Base-by-base conservation (phyloP, 305 asterid species). In the Fraxinus paxiana region DNA sequence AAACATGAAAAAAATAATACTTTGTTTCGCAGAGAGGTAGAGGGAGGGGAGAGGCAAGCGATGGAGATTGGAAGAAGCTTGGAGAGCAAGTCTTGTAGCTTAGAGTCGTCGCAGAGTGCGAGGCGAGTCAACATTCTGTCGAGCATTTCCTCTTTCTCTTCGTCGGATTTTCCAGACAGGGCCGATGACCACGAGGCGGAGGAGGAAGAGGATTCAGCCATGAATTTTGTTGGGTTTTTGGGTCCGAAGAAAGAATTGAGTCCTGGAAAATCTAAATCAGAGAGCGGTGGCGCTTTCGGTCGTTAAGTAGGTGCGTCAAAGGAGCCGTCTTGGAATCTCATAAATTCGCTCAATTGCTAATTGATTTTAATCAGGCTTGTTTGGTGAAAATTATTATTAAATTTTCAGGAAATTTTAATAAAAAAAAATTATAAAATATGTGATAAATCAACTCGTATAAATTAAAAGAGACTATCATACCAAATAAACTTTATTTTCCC, bases 81-180 rank as follows among this genome's bases (percentile, higher is more conserved):
- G 87, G 87, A 89, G 83, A 95, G 97, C 92, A 95, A 91, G 92
- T 89, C 96, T 81, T 91, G 97, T 54, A 95, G 91, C 82, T 92
- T 92, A 0, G 95, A 87, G 85, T 93, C 98, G 75, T 95, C 98
- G 85, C 96, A 95, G 4, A 95, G 94, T 46, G 99, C 99, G 78
- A 95, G 87, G 38, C 99, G 93, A 76, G 99, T 95, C 8, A 95
- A 89, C 97, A 94, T 89, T 80, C 98, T 87, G 84, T 95, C 99
- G 74, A 95, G 87, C 76, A 95, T 89, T 48, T 95, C 99, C 83
- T 86, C 97, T 76, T 77, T 94, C 84, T 95, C 95, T 54, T 75
- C 87, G 67, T 91, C 97, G 13, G 95, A 86, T 87, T 94, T 95
- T 18, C 97, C 98, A n/a, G 87, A 70, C 13, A 91, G 88, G 77